Percentiles rank a stretch among this genome's conserved stretches.
Evolutionary conservation across 495 filamentous ascomycete genomes (phyloP).

Genomic region (Hyphodiscus hymeniophilus): DNA sequence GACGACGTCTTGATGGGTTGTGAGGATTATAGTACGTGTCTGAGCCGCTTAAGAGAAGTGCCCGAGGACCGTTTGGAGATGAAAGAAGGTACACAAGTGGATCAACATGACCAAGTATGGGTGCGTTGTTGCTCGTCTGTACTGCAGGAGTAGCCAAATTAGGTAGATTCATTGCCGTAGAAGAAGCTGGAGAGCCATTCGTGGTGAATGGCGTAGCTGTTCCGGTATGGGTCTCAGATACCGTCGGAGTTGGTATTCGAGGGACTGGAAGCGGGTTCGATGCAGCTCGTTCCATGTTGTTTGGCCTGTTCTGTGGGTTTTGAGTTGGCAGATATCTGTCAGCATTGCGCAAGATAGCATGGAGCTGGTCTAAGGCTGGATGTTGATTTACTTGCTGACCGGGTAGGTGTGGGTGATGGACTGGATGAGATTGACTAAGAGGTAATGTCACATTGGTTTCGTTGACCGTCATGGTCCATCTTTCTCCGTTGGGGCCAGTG

Average conservation of each 20-base stretch:
- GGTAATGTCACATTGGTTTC: conserved; percentile 19
- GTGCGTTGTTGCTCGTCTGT: neutral
- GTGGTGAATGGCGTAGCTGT: conserved; percentile 32
- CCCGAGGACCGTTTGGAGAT: conserved; percentile 52
- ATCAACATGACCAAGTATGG: conserved; percentile 12
- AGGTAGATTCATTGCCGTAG: conserved; percentile 1
- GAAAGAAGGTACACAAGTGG: conserved; percentile 53
- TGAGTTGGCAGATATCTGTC: conserved; percentile 25
- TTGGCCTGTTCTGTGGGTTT: conserved; percentile 26
- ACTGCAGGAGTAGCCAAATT: neutral
- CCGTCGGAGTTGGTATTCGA: neutral
- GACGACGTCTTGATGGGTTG: conserved; percentile 14
- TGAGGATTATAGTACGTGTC: conserved; percentile 38
- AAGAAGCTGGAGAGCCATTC: conserved; percentile 8
- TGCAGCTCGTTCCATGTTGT: conserved; percentile 40
- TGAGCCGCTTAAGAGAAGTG: conserved; percentile 42
- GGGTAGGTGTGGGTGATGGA: conserved; percentile 12
- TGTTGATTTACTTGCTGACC: conserved; percentile 7
- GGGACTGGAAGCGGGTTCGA: conserved; percentile 32
- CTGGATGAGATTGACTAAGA: conserved; percentile 3
- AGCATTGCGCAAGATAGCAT: conserved; percentile 32
- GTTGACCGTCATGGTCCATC: conserved; percentile 26
- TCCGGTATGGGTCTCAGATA: conserved; percentile 3
- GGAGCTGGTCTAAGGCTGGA: conserved; percentile 20
- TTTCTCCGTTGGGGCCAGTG: conserved; percentile 28